Evolutionary conservation across 345 rosid genomes (phyloP), one percentile per base, ranked within the genome.

Genomic region (Combretum micranthum): DNA sequence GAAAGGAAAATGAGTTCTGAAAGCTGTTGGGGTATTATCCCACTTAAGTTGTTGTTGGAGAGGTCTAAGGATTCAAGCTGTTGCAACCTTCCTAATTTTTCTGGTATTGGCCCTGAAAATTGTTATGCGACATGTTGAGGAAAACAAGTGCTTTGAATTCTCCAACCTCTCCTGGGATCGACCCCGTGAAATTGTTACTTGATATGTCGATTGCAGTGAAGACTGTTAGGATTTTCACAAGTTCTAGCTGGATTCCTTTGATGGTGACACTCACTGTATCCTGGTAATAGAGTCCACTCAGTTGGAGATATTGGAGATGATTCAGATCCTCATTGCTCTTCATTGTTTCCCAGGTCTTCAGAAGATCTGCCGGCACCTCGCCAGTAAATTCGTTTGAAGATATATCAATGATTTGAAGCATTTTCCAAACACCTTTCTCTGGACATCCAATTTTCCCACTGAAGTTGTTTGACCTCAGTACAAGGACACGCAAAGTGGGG

Each of bases 181-280:
- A 17, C 2, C 85, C 79, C 1, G 45, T 16, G 17, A 82, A 64
- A 3, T 3, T 7, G 61, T 82, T 77, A 2, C 0, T 0, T 1
- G 87, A 78, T 42, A 81, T 52, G 46, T 75, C 83, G n/a, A 79
- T 64, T 37, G 70, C 64, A 4, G 77, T 75, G 61, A 74, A 78
- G 2, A 69, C 0, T 2, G 60, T 69, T n/a, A 75, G 73, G 67
- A 81, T 77, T 66, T 81, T 84, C 42, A 52, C 50, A 0, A 77
- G 20, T 53, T 75, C 65, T 56, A 75, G 4, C n/a, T 59, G 1
- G 4, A 53, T 22, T 25, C 81, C 83, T 61, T 81, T 84, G 62
- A n/a, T 2, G 11, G 73, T 80, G 32, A 84, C 59, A 0, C 68
- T 67, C 15, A 77, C 16, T 4, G 66, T 16, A 15, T 73, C 85